Evolutionary conservation across 108 stramenopile genomes (phyloP), one percentile per base, ranked within the genome.

Genomic region (Cyclotella atomus): DNA sequence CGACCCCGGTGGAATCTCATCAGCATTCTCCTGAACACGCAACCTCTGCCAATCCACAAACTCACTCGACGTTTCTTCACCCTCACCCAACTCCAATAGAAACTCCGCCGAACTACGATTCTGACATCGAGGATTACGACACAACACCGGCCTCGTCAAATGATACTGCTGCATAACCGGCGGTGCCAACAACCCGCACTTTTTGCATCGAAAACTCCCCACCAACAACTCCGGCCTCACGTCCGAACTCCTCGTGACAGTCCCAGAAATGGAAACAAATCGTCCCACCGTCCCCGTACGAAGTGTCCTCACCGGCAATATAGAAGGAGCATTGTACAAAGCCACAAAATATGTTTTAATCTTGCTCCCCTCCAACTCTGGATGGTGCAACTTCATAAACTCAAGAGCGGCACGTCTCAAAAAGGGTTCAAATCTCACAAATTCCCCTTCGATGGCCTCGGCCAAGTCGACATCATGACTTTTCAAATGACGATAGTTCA

Each of bases 11-110:
- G 99, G 99, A 34, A 99, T 98, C 62, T 99, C 97, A 64, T 97
- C 91, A 17, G 97, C 86, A 68, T 95, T 94, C 79, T 99, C 99
- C 81, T 99, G 99, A 29, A 99, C 96, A 8, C 97, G 89, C 32
- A 99, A 68, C 61, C 96, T 87, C 77, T 99, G 99, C 98, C 98
- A 99, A 72, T 99, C 99, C 6, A 93, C 93, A 70, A 99, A 98
- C 33, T 87, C 84, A 17, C 47, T 49, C 34, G 86, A 89, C 10
- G 67, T 53, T n/a, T 68, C 75, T 23, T 49, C 70, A 12, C 61
- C 70, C 17, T 41, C 44, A 29, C 69, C 45, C 4, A 85, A 69
- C 59, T 94, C 92, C 47, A 98, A 81, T 60, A 83, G 54, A 77
- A 97, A 98, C 45, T 92, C 85, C 27, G 72, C 75, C 5, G 88